Percentiles rank a stretch among this genome's conserved stretches.
These are phyloP conservation scores for Thalassiosira delicatula DNA, from an alignment of 352 stramenopile genomes.

Conservation along the genomic window DNA sequence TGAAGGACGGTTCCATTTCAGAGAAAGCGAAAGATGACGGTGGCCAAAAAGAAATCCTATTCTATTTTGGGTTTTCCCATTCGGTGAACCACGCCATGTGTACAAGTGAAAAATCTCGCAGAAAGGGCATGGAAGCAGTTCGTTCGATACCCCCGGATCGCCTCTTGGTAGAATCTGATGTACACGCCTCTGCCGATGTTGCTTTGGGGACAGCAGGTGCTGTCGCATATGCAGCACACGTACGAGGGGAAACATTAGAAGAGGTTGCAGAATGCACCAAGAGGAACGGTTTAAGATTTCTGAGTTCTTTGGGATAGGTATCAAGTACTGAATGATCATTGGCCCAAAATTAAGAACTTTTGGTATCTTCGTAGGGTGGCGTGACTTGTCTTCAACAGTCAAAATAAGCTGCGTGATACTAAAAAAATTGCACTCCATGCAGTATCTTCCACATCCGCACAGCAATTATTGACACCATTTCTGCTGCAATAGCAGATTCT, in stretches of 20 bases:
- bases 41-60: slow-evolving; percentile 46
- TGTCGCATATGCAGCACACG: slow-evolving; percentile 69
- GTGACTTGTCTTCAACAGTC: too few species aligned
- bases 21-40: too few species aligned
- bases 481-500: too few species aligned
- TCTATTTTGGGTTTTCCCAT: slow-evolving; percentile 85
- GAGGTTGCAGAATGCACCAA: slow-evolving; percentile 45
- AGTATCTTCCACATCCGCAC: too few species aligned
- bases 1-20: too few species aligned
- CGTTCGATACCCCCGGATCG: slow-evolving; percentile 69
- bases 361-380: too few species aligned
- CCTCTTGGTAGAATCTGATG: slow-evolving; percentile 82
- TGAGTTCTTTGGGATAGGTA: slow-evolving; percentile 46
- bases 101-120: slow-evolving; percentile 71
- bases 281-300: slow-evolving; percentile 67
- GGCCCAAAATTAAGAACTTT: too few species aligned
- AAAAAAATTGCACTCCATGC: too few species aligned
- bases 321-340: slow-evolving; percentile 20
- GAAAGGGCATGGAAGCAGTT: slow-evolving; percentile 70
- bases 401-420: too few species aligned
- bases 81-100: slow-evolving; percentile 79
- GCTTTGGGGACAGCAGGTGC: slow-evolving; percentile 71
- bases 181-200: slow-evolving; percentile 69
- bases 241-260: slow-evolving; percentile 43
- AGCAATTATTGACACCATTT: too few species aligned